A percentile compares a stretch with the other conserved stretches of the same genome.
These are phyloP conservation scores for Clitopilus hobsonii DNA, from an alignment of 768 basidiomycete genomes.

Conservation along the genomic window DNA sequence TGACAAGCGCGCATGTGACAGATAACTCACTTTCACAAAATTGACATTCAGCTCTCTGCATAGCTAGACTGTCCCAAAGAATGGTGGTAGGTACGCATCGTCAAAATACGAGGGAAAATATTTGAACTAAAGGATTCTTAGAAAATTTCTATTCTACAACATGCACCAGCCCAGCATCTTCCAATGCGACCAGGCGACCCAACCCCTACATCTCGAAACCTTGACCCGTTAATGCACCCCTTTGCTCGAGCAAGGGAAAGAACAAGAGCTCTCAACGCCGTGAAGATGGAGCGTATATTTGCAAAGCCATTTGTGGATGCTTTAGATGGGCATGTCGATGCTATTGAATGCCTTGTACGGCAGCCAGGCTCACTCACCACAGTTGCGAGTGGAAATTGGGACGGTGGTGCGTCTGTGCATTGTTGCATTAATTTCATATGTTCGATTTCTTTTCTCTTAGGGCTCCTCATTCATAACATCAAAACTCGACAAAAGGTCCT, in stretches of 20 bases:
- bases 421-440: conserved; percentile 1
- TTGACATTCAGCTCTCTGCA: background rate
- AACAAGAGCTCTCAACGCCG: conserved; percentile 88
- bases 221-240: conserved; percentile 93
- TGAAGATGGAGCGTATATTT: conserved; percentile 96
- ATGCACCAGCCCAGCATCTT: conserved; percentile 71
- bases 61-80: background rate
- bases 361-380: conserved; percentile 69
- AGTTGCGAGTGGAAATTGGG: conserved; percentile 91
- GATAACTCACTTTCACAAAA: background rate
- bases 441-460: conserved; percentile 45
- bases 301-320: conserved; percentile 93
- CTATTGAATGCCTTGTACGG: conserved; percentile 80
- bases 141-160: conserved; percentile 88
- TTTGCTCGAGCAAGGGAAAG: conserved; percentile 92
- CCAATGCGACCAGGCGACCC: conserved; percentile 77
- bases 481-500: conserved; percentile 48
- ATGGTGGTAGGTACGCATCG: background rate
- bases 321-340: conserved; percentile 91
- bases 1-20: background rate
- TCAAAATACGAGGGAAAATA: background rate
- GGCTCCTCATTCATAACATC: conserved; percentile 83
- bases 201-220: conserved; percentile 84
- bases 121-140: conserved; percentile 17
- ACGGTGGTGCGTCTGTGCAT: conserved; percentile 67